Percentiles rank a stretch among this genome's conserved stretches.
Conservation (phyloP, 2,329 filamentous ascomycete genomes). For the Paraconiothyrium sp. region DNA sequence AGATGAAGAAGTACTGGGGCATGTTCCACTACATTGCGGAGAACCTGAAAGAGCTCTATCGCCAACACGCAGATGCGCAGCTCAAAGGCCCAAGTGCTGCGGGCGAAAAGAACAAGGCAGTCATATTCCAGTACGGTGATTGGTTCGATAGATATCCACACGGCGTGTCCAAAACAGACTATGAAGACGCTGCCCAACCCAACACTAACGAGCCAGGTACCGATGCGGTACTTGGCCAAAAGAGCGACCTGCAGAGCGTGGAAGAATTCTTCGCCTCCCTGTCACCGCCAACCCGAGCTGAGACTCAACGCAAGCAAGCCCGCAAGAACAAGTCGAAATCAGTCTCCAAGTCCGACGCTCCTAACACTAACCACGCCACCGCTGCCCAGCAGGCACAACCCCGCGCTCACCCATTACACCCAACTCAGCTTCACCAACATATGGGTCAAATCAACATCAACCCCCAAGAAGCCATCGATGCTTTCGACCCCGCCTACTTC, state of each 20-base stretch:
- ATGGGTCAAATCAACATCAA: slow-evolving; percentile 42
- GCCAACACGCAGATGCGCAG: slow-evolving; percentile 82
- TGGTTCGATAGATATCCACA: slow-evolving; percentile 97
- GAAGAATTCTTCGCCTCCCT: slow-evolving; percentile 92
- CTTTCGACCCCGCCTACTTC: slow-evolving; percentile 41
- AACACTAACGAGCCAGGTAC: slow-evolving; percentile 79
- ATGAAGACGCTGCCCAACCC: slow-evolving; percentile 75
- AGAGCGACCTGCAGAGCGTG: slow-evolving; percentile 89
- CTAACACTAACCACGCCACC: slow-evolving; percentile 38
- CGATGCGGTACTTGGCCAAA: slow-evolving; percentile 89
- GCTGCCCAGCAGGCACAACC: slow-evolving; percentile 30
- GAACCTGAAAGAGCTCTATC: slow-evolving; percentile 88
- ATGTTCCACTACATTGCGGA: slow-evolving; percentile 98
- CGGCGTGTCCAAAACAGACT: slow-evolving; percentile 85
- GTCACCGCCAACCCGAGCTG: slow-evolving; percentile 66
- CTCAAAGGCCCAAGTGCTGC: slow-evolving; percentile 67
- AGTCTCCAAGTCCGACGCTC: slow-evolving; percentile 39
- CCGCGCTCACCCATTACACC: slow-evolving; percentile 29
- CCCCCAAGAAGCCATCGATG: slow-evolving; percentile 40
- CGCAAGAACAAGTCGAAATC: slow-evolving; percentile 55
- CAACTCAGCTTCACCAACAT: slow-evolving; percentile 40
- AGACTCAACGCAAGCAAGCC: slow-evolving; percentile 60
- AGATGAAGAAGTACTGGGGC: slow-evolving; percentile 98
- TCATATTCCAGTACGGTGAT: slow-evolving; percentile 93
- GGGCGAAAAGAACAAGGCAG: slow-evolving; percentile 48